Base-by-base conservation (phyloP, 2,329 filamentous ascomycete species). In the Parastagonospora nodorum region DNA sequence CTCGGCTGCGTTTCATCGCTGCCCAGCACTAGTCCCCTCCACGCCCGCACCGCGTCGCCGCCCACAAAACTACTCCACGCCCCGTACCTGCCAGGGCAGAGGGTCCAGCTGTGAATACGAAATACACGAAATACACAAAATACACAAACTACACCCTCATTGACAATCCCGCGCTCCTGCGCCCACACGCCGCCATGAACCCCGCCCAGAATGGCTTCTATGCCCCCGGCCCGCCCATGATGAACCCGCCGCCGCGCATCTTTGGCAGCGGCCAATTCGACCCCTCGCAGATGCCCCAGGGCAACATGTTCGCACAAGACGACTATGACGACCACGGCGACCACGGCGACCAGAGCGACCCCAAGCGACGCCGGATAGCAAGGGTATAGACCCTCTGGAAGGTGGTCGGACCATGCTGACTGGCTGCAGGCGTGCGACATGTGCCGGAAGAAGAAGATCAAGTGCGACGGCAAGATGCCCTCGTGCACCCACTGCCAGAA, bases 361-460 rank as follows among this genome's bases (percentile, higher is more conserved):
- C 92, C 15, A 97, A 96, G 80, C 83, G 92, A 71, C 84, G 92
- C 74, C 85, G 92, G 67, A 96, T 96, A 65, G 91, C 92, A 53
- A 85, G 90, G 78, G 90, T 93, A 82, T 79, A 55, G 40, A 50
- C 35, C 32, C 30, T 37, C 10, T 55, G 50, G 46, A 10, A 15
- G 12, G 19, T 24, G 15, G 14, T 19, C 15, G 50, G 38, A 47
- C 45, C 42, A 30, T 60, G 60, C 66, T 68, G 55, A 69, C 64
- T 42, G 30, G 36, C 28, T 58, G 39, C 65, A 92, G 89, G 92
- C 92, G 44, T 96, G 92, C 77, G 92, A 96, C 66, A 95, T 96
- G 92, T 97, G 93, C 73, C 84, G 92, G 65, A 96, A 96, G 78
- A 88, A 88, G 77, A 96, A 93, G 82, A 94, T 97, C 77, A 97